Percentiles rank a stretch among this genome's conserved stretches.
phyloP scores from a whole-genome alignment of 768 basidiomycete species.

The Suillus cothurnatus region DNA sequence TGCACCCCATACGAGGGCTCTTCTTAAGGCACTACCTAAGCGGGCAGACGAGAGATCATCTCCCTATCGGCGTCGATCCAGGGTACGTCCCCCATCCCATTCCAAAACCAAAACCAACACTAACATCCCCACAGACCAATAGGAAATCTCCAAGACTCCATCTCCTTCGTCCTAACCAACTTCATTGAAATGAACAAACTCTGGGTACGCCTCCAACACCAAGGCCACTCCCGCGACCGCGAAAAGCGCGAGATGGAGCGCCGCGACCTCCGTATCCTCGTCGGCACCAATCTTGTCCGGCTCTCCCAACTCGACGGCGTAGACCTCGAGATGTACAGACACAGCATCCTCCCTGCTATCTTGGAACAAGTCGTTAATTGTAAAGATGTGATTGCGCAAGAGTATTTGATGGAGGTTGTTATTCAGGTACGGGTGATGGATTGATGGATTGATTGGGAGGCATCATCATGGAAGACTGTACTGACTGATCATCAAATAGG shows the following conservation, averaged over 20 bases:
- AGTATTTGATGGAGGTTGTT: conserved; percentile 99
- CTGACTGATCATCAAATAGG: conserved; percentile 45
- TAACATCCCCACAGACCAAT: conserved; percentile 54
- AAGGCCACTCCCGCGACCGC: conserved; percentile 94
- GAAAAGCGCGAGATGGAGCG: conserved; percentile 98
- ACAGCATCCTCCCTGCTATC: conserved; percentile 85
- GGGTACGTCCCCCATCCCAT: conserved; percentile 56
- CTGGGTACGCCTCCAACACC: conserved; percentile 98
- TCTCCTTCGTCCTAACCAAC: conserved; percentile 93
- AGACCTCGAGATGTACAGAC: conserved; percentile 89
- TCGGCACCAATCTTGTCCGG: conserved; percentile 97
- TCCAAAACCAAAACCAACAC: neutral
- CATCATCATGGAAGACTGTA: neutral
- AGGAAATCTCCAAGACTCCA: conserved; percentile 94
- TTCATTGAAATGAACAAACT: conserved; percentile 99
- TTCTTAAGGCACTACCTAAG: conserved; percentile 96
- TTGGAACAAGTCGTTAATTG: conserved; percentile 98
- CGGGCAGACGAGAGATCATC: conserved; percentile 92
- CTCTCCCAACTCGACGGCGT: conserved; percentile 96
- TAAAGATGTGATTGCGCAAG: conserved; percentile 98
- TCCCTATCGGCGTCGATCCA: conserved; percentile 83
- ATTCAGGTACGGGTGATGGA: conserved; percentile 67
- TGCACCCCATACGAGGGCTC: conserved; percentile 95
- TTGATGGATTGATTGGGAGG: neutral
- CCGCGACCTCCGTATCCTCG: conserved; percentile 90